Base-by-base conservation (phyloP, 495 filamentous ascomycete genomes). In the Aspergillus asperescens region DNA sequence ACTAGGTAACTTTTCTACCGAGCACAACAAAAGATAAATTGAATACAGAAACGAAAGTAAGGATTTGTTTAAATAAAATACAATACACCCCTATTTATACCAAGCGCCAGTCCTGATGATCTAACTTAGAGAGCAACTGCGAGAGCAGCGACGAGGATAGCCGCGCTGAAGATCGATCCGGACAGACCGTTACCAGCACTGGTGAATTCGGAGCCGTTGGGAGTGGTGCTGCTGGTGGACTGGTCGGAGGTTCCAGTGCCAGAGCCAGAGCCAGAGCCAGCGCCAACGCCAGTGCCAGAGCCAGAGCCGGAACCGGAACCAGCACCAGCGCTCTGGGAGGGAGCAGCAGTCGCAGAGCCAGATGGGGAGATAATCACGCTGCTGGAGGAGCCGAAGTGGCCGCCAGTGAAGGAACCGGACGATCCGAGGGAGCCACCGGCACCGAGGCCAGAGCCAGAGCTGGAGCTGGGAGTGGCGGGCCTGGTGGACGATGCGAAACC, bases 91-190 rank as follows among this genome's bases (percentile, higher is more conserved):
- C 12, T 35, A 28, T 35, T 35, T 35, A 35, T 35, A 10, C 37
- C 37, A 40, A 16, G 23, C 15, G 28, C 43, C 43, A 46, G 28
- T 27, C 43, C 5, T 8, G 24, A 15, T 1, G 16, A 35, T 35
- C n/a, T 44, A 4, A 51, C 47, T 66, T 69, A 72, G 15, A 54
- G 24, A 40, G 42, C 42, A 5, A 54, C 12, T 13, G 42, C 51
- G 27, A 71, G 57, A 56, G 63, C 63, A 52, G 65, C 60, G 39
- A 64, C 62, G 37, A 69, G 57, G 18, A 68, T 47, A 34, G 63
- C 62, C 25, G 64, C 66, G 46, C 65, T 62, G 50, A 63, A 59
- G 40, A 63, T 57, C 19, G 70, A 71, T 54, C 63, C 58, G 25
- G 69, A 56, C 40, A 69, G 52, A 48, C 61, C 59, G 63, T 25